phyloP scores from a whole-genome alignment of 2,329 filamentous ascomycete species.

The Decorospora gaudefroyi region DNA sequence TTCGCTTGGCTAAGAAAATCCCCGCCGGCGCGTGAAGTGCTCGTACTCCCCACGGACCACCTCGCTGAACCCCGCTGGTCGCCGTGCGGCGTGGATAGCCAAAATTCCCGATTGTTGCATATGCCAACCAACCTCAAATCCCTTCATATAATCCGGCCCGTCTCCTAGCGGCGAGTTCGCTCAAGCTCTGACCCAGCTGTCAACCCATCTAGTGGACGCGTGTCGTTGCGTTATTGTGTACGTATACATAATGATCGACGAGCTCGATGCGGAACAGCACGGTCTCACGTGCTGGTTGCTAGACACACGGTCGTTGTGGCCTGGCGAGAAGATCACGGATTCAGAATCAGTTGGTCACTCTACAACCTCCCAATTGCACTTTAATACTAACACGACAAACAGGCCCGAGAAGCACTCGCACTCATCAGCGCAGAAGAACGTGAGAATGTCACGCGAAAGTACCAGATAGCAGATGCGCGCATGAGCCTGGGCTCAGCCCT shows the following conservation, averaged over 20 bases:
- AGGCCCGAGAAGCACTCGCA: conserved; percentile 52
- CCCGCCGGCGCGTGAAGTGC: no score
- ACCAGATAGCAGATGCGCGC: conserved; percentile 72
- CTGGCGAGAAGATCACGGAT: conserved; percentile 49
- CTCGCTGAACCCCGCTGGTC: no score
- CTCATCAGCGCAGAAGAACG: conserved; percentile 59
- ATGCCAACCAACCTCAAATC: no score
- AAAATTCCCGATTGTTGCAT: no score
- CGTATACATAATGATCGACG: conserved; percentile 20
- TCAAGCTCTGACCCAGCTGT: no score
- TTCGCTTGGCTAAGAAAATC: no score
- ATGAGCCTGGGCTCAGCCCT: conserved; percentile 74
- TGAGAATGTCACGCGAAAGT: conserved; percentile 62
- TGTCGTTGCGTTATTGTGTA: no score
- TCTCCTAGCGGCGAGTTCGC: no score
- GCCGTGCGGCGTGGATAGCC: no score
- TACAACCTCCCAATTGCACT: not conserved
- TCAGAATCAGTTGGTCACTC: conserved; percentile 17
- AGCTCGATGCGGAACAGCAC: conserved; percentile 18
- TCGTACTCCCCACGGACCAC: no score
- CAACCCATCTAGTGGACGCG: no score
- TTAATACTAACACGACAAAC: conserved; percentile 1
- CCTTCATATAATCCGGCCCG: no score
- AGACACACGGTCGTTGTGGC: conserved; percentile 55
- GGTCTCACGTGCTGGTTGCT: conserved; percentile 55